Conservation (phyloP, 2,329 filamentous ascomycete genomes). For the Scolecobasidium constrictum region DNA sequence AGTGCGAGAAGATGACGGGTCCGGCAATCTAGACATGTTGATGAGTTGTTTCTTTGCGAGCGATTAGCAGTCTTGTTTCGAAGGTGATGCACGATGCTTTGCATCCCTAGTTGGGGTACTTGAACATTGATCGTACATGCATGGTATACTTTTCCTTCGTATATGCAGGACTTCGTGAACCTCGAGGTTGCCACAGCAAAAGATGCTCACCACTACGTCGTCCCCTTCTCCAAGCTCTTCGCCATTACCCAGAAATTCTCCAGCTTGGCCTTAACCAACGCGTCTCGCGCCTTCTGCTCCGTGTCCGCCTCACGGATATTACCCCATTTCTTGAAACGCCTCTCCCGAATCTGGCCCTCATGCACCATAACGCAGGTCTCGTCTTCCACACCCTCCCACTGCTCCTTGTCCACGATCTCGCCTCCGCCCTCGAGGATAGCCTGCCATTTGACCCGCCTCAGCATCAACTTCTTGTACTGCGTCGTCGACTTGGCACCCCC, state of each 20-base stretch:
- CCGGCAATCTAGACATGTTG: too few relatives aligned
- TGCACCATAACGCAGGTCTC: constrained; percentile 82
- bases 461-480: constrained; percentile 86
- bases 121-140: too few relatives aligned
- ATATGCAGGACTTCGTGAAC: too few relatives aligned
- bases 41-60: too few relatives aligned
- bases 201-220: too few relatives aligned
- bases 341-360: constrained; percentile 75
- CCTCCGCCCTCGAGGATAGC: constrained; percentile 67
- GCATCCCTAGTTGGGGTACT: too few relatives aligned
- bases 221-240: constrained; percentile 35
- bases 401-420: constrained; percentile 21
- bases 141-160: too few relatives aligned
- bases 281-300: constrained; percentile 76
- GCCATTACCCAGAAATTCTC: constrained; percentile 92
- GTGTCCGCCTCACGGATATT: constrained; percentile 80
- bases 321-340: constrained; percentile 78
- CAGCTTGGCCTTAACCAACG: constrained; percentile 71
- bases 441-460: constrained; percentile 88
- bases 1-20: too few relatives aligned
- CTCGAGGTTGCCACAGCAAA: too few relatives aligned
- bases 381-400: constrained; percentile 66
- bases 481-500: constrained; percentile 82
- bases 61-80: too few relatives aligned
- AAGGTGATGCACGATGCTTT: too few relatives aligned